phyloP scores from a whole-genome alignment of 257 asterid genomes.

The Solanum infundibuliforme region DNA sequence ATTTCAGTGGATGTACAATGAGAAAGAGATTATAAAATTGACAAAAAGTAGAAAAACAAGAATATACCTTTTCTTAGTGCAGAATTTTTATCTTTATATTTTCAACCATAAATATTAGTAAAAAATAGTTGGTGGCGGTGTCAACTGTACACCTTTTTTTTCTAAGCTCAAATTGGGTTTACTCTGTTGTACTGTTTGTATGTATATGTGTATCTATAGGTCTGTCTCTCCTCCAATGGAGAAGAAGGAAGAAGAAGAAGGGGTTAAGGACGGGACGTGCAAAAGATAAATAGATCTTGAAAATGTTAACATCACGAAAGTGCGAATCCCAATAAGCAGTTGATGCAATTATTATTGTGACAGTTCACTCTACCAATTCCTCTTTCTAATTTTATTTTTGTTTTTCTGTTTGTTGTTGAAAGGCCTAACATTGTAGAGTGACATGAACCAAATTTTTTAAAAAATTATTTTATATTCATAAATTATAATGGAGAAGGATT shows the following conservation, averaged over 20 bases:
- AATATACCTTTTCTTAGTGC: conserved; percentile 1
- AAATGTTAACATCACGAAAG: background rate
- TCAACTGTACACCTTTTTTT: background rate
- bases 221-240: background rate
- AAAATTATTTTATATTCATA: too few relatives aligned
- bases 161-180: background rate
- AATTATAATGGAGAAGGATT: background rate
- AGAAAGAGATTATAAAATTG: background rate
- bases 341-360: conserved; percentile 1
- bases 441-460: background rate
- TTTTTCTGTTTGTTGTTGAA: background rate
- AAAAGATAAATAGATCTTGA: background rate
- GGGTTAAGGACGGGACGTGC: background rate
- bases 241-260: background rate
- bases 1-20: background rate
- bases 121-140: background rate
- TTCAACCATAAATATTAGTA: background rate
- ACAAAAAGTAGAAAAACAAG: background rate
- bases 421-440: background rate
- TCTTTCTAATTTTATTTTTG: background rate
- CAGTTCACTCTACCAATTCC: background rate
- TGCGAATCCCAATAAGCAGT: conserved; percentile 3
- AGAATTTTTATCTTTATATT: background rate
- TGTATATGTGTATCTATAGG: background rate
- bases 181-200: background rate